Evolutionary conservation across 495 filamentous ascomycete genomes (phyloP), one percentile per base, ranked within the genome.

Genomic region (Talaromyces thailandensis): DNA sequence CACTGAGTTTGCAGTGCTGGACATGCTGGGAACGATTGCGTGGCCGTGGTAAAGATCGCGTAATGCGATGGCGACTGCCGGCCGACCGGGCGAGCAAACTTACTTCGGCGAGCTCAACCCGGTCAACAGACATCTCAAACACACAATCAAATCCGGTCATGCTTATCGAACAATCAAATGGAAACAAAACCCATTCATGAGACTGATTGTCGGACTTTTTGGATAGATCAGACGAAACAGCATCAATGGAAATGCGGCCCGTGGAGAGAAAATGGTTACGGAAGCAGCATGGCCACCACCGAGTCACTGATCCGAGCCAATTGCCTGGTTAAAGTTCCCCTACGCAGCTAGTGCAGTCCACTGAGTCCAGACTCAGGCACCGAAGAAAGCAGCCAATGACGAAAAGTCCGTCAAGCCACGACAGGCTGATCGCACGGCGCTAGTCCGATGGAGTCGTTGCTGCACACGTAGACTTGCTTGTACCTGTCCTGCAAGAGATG

Each of bases 301-400:
- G n/a, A 28, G 23, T 21, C 9, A 28, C 21, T 21, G 21, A 53
- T 53, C 23, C 11, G 23, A 25, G 23, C 50, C 50, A 53, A 28
- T 25, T 2, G 48, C 18, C 48, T 11, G 18, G 6, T 21, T 51
- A 51, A 23, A 25, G 18, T 24, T 14, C 23, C n/a, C n/a, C 45
- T 25, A 51, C 48, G 48, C 18, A 5, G 21, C 48, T 25, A 51
- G 48, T 21, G 18, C 25, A 53, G 50, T 53, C n/a, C n/a, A n/a
- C n/a, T n/a, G n/a, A n/a, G n/a, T n/a, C 50, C 28, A 53, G 50
- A 53, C 50, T 53, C 50, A 53, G 50, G 50, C 11, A 53, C 50
- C 21, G 48, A 24, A 14, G 1, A 28, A 12, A 28, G 50, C 50
- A 14, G 23, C 50, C 50, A 53, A 53, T 53, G 43, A 48, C 18